These are phyloP conservation scores for Plasmodium blacklocki DNA, from an alignment of 169 alveolate genomes.

Conservation along the genomic window DNA sequence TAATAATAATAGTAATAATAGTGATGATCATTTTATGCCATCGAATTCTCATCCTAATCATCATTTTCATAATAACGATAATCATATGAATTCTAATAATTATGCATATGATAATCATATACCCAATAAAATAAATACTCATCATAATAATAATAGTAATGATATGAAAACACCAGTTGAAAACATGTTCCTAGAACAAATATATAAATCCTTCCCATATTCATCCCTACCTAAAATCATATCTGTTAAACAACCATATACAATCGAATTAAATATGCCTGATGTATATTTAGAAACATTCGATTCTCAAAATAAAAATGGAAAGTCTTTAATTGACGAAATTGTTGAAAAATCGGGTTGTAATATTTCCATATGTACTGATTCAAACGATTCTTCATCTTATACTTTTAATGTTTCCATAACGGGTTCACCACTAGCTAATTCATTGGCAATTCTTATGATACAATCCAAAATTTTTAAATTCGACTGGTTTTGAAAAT, in stretches of 20 bases:
- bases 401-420: conserved; percentile 67
- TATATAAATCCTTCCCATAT: conserved; percentile 56
- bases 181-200: conserved; percentile 31
- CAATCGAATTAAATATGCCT: conserved; percentile 73
- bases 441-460: conserved; percentile 68
- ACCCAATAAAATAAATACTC: conserved; percentile 2
- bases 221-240: conserved; percentile 56
- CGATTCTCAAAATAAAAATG: conserved; percentile 73
- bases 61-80: conserved; percentile 2
- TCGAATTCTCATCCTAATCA: conserved; percentile 7
- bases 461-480: conserved; percentile 70
- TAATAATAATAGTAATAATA: not conserved
- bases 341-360: conserved; percentile 66
- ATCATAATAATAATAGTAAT: conserved; percentile 12
- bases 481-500: conserved; percentile 61
- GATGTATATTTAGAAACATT: conserved; percentile 70
- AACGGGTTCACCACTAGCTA: conserved; percentile 69
- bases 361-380: conserved; percentile 70
- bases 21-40: conserved; percentile 8
- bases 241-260: conserved; percentile 66
- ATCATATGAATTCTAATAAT: conserved; percentile 1
- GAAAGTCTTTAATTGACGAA: conserved; percentile 67
- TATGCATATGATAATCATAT: not conserved
- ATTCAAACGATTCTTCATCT: conserved; percentile 67
- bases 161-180: conserved; percentile 54